Evolutionary conservation across 768 basidiomycete genomes (phyloP).

Genomic region (Kwoniella sp.): DNA sequence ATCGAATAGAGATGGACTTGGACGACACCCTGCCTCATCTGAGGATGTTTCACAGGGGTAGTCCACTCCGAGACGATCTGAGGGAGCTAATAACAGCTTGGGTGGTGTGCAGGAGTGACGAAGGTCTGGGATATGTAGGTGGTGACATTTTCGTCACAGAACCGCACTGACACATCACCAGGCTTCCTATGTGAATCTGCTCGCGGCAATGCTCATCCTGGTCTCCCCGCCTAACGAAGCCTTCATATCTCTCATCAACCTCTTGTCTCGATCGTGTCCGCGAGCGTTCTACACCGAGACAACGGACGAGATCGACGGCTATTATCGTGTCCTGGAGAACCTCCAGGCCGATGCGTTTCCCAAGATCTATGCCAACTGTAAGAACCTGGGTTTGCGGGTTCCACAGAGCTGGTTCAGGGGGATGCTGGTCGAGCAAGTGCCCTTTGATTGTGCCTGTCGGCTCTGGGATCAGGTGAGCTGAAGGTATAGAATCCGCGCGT

Average conservation of each 20-base stretch:
- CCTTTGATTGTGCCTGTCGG: slow-evolving; percentile 44
- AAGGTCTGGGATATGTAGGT: slow-evolving; percentile 48
- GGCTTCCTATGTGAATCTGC: slow-evolving; percentile 42
- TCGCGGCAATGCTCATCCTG: slow-evolving; percentile 46
- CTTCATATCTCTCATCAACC: slow-evolving; percentile 42
- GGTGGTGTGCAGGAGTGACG: slow-evolving; percentile 47
- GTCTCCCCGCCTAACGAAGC: slow-evolving; percentile 37
- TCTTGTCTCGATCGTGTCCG: slow-evolving; percentile 42
- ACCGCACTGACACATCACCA: slow-evolving; percentile 6
- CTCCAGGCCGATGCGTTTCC: slow-evolving; percentile 47
- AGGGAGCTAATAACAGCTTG: slow-evolving; percentile 44
- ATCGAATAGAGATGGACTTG: slow-evolving; percentile 38
- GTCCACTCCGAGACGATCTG: slow-evolving; percentile 45
- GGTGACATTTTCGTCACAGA: too few relatives aligned
- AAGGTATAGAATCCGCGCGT: background rate
- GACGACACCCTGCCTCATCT: slow-evolving; percentile 35
- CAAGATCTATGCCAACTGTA: slow-evolving; percentile 48
- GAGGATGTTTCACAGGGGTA: slow-evolving; percentile 32
- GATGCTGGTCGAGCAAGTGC: slow-evolving; percentile 45
- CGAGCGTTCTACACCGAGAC: slow-evolving; percentile 43
- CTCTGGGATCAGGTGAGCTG: slow-evolving; percentile 46
- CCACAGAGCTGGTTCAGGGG: slow-evolving; percentile 47
- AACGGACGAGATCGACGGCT: slow-evolving; percentile 45
- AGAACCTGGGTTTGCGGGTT: slow-evolving; percentile 42
- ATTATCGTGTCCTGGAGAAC: slow-evolving; percentile 48